A percentile compares a stretch with the other conserved stretches of the same genome.
phyloP scores from a whole-genome alignment of 2,329 filamentous ascomycete species.

The Colletotrichum orbiculare region DNA sequence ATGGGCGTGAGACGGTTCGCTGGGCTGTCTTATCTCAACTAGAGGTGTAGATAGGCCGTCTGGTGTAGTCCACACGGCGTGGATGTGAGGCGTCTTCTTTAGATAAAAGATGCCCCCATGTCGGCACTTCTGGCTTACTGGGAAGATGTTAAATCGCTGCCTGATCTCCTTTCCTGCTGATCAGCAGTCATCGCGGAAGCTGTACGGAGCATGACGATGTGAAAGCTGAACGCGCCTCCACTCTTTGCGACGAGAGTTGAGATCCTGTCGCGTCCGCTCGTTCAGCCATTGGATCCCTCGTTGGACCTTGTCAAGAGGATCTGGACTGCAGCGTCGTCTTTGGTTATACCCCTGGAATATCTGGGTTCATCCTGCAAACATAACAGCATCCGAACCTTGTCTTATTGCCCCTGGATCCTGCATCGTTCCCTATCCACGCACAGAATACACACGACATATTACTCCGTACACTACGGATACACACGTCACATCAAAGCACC shows the following conservation, averaged over 20 bases:
- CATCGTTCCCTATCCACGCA: no score
- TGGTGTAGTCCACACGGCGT: neutral
- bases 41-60: neutral
- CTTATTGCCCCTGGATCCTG: no score
- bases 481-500: neutral
- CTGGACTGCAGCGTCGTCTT: neutral
- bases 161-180: neutral
- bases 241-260: slow-evolving; percentile 4
- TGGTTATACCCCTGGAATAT: neutral
- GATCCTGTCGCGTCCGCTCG: slow-evolving; percentile 23
- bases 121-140: neutral
- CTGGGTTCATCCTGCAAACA: no score
- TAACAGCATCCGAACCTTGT: no score
- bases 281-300: neutral
- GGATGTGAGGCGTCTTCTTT: neutral
- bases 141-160: neutral
- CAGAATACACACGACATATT: no score
- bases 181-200: neutral
- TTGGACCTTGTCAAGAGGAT: neutral
- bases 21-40: slow-evolving; percentile 6
- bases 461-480: no score
- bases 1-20: neutral
- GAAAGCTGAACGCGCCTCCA: neutral
- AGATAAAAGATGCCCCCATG: slow-evolving; percentile 8
- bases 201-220: neutral